Evolutionary conservation across 768 basidiomycete species (phyloP).

Genomic region (Cystofilobasidium macerans): DNA sequence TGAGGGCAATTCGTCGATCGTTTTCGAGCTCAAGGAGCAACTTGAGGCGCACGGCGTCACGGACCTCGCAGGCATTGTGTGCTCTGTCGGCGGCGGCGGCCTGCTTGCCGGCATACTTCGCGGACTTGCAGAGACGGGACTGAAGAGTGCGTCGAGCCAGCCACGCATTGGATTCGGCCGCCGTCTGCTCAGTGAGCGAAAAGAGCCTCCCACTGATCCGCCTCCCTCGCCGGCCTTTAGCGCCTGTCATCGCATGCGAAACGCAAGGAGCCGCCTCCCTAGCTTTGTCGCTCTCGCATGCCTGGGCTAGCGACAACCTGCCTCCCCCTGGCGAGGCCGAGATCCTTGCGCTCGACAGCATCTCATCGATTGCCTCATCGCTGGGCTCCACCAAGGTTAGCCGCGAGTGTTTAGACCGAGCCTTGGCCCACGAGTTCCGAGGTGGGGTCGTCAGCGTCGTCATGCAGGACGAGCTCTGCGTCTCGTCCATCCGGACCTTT

Average conservation of each 20-base stretch:
- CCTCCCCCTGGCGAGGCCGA: not conserved
- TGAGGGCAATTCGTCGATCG: not conserved
- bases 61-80: not conserved
- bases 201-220: not conserved
- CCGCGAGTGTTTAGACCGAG: not conserved
- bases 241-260: not conserved
- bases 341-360: not conserved
- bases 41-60: not conserved
- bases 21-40: not conserved
- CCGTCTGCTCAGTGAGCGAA: not conserved
- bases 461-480: not conserved
- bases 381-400: not conserved
- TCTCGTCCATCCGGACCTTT: not conserved
- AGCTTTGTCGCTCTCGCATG: not conserved
- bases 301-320: no score
- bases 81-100: constrained; percentile 1
- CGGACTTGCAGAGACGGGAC: not conserved
- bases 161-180: not conserved
- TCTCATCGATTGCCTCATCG: not conserved
- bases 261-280: not conserved
- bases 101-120: not conserved
- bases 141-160: not conserved
- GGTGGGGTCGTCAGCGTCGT: constrained; percentile 3
- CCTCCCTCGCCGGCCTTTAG: not conserved
- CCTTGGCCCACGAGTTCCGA: not conserved